Evolutionary conservation across 805 yeast genomes (phyloP), one percentile per base, ranked within the genome.

Genomic region (Suhomyces prunicola): DNA sequence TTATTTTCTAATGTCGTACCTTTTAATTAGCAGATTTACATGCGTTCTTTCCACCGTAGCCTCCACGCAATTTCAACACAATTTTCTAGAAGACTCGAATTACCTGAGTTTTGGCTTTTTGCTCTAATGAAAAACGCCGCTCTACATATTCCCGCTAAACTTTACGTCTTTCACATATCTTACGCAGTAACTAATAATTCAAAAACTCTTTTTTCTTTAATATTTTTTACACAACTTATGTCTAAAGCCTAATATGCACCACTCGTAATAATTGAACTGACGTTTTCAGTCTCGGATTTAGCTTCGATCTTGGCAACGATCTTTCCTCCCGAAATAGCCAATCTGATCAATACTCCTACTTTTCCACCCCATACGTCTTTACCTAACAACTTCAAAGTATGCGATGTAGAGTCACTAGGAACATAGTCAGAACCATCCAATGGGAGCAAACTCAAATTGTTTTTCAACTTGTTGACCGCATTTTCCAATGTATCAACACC

Each of bases 301-400:
- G 79, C 83, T 57, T 80, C 81, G 54, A 84, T 72, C 65, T 81
- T 84, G 48, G 84, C 87, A 55, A 80, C 82, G 46, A 79, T 80
- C 63, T 83, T 84, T 65, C 85, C 80, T 61, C 82, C 76, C 46
- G 82, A 76, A 27, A 69, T 63, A 4, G 84, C 86, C 62, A 82
- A 69, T 62, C 82, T 74, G 45, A 80, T 68, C 57, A 70, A 63
- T 12, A 73, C 73, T 19, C 82, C 85, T 63, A 85, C 77, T 63
- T 81, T 83, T 13, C 85, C 81, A 35, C 81, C 77, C 70, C 81
- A 80, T 31, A 83, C 72, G 60, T 89, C 84, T 73, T 87, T 88
- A 65, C 97, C 98, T 64, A 80, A 88, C 62, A 91, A 74, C 73
- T 90, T 91, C 73, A 94, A 78, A 10, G 82, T 76, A 67, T 92